Base-by-base conservation (phyloP, 192 early-diverging fungal genomes). In the Coemansia sp. region DNA sequence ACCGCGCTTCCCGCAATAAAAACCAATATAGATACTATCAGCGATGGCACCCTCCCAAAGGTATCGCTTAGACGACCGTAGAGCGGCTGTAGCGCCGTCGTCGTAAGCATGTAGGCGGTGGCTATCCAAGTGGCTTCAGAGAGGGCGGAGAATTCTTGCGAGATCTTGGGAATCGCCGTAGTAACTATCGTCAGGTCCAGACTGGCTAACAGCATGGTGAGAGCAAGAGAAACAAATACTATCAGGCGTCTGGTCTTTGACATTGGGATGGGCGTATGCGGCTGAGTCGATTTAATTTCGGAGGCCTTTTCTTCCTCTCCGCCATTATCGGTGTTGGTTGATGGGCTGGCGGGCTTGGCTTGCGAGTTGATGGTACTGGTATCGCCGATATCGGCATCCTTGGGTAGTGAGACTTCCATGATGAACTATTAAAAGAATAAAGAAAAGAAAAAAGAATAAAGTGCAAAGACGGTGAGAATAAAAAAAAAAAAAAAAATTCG, bases 51-150 rank as follows among this genome's bases (percentile, higher is more conserved):
- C 34, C 88, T 86, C 16, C 90, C 95, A 85, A 94, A 94, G 26
- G 92, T 91, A 63, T 96, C 93, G 42, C 91, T 86, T 9, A 92
- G 71, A 50, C 85, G 87, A 16, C 90, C 90, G 77, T 91, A 93
- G 8, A 92, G 61, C 3, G 92, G 90, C 65, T 92, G 86, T 47
- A 94, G 79, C 3, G 92, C 86, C 0, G 93, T 92, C 35, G 82
- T 76, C 14, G 87, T 86, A 42, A 91, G 72, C 60, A 92, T 70
- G 66, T 88, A 92, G 14, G 85, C 76, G 0, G 87, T 87, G 9
- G 88, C 91, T 33, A 94, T 88, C 94, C 94, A 95, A 0, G 90
- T 81, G 64, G 90, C 85, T 36, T 85, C 66, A 26, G 75, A 77
- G 33, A 89, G 77, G 1, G 68, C 80, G 2, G 82, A 43, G 50